Evolutionary conservation across 2,329 filamentous ascomycete species (phyloP).

Genomic region (Xylariales sp.): DNA sequence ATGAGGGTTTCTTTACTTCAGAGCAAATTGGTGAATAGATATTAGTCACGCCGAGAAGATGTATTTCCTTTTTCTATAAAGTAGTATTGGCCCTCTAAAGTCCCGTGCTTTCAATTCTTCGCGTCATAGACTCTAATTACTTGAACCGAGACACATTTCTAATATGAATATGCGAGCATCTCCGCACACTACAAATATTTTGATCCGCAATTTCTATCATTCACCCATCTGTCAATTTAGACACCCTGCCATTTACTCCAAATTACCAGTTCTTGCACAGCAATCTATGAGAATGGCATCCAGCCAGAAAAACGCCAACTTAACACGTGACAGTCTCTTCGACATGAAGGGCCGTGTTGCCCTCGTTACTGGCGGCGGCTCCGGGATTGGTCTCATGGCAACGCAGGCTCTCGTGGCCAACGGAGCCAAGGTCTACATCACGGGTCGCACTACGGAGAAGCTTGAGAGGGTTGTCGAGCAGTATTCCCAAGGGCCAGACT

Average conservation of each 20-base stretch:
- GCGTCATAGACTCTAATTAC: too few relatives aligned
- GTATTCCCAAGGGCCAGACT: conserved; percentile 47
- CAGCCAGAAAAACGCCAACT: conserved; percentile 20
- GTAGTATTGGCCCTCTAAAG: too few relatives aligned
- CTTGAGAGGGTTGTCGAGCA: conserved; percentile 55
- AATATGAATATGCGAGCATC: too few relatives aligned
- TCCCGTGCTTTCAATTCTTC: too few relatives aligned
- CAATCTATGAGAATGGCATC: conserved; percentile 19
- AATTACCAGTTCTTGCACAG: not conserved
- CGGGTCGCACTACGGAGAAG: conserved; percentile 59
- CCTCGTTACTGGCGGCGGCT: conserved; percentile 46
- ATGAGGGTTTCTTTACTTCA: too few relatives aligned
- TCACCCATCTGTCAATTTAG: too few relatives aligned
- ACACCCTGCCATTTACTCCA: too few relatives aligned
- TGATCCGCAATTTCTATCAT: not conserved
- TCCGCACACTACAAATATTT: not conserved
- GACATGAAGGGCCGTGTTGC: conserved; percentile 38
- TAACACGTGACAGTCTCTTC: conserved; percentile 34
- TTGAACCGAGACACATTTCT: too few relatives aligned
- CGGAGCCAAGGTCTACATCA: conserved; percentile 67
- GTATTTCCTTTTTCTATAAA: too few relatives aligned
- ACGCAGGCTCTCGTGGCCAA: conserved; percentile 63
- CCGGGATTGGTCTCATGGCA: conserved; percentile 67
- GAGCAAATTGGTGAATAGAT: too few relatives aligned
- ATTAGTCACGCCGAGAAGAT: too few relatives aligned